Evolutionary conservation across 2,329 filamentous ascomycete genomes (phyloP), one percentile per base, ranked within the genome.

Genomic region (Ilyonectria mors-panacis): DNA sequence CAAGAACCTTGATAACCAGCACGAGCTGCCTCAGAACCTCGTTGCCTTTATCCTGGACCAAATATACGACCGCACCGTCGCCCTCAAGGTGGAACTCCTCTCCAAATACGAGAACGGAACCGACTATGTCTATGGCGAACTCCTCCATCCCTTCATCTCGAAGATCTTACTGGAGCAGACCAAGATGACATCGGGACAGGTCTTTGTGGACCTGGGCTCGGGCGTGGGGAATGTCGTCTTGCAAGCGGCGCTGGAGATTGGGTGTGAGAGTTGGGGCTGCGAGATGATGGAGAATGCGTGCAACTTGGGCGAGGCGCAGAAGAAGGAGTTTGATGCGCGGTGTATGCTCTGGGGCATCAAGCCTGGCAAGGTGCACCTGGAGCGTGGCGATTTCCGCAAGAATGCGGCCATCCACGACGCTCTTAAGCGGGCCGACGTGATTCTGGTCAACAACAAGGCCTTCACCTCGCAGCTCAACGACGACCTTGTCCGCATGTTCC

Each of bases 371-470:
- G 93, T 96, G n/a, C 88, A 90, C 67, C 89, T 99, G 7, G 89
- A 95, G 69, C 86, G 91, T 48, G 96, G 94, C 65, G 93, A 97
- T 78, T 98, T 99, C 76, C 89, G 94, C 10, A 89, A 91, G 70
- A 93, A 92, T 72, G 79, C 87, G 17, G 85, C 86, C 65, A 94
- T 98, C 55, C 86, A 91, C 66, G 87, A 90, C 26, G 91, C 91
- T 8, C 86, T 99, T 56, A 92, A 92, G 79, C 89, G 91, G 61
- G 95, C 96, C 2, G 96, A 99, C 78, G 95, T 98, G n/a, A 89
- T 99, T 19, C 88, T 99, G 28, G 95, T 98, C 75, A 99, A 99
- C 85, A 99, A 99, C 82, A 95, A 98, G 81, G 96, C 94, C 2
- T 99, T 99, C 81, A 95, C 92, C 6, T 92, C 95, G 15, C 87